Base-by-base conservation (phyloP, 225 moss, liverwort and hornwort species). In the Thuidium tamariscinum region DNA sequence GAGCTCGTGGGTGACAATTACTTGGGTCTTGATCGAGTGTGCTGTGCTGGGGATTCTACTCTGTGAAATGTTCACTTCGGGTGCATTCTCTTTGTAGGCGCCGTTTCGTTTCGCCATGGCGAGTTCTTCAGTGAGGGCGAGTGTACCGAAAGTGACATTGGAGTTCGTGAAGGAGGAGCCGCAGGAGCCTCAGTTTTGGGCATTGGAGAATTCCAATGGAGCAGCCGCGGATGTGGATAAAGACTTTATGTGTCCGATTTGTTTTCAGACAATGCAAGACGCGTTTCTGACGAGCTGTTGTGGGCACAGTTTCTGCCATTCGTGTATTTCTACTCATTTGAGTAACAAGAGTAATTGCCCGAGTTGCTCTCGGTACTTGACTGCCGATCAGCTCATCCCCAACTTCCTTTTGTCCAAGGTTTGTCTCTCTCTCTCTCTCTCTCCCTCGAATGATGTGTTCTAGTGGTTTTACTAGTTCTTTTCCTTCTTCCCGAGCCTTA, bases 371-470 rank as follows among this genome's bases (percentile, higher is more conserved):
- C 92, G 89, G n/a, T 96, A 95, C 10, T 81, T 98, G 49, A 95
- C 94, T 7, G 91, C 91, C 4, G 92, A 84, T 66, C 95, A 95
- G 84, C 90, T 96, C 56, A 95, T 96, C 46, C 98, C 98, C 44
- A 98, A 98, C 92, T 94, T 96, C 62, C 95, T 96, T 3, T 79
- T 98, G 32, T 96, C 93, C 23, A 98, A 95, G 96, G 97, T 98
- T 72, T 65, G 93, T n/a, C 22, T 60, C 73, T 30, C 29, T 57
- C 26, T n/a, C 22, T 60, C 73, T 30, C 29, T 6, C 34, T 51
- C 34, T n/a, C 52, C 49, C 21, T 51, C 25, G n/a, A 49, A 51
- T 81, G 22, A n/a, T 27, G 81, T 27, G 27, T 25, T 51, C 25
- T n/a, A 48, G n/a, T 34, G 25, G n/a, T 64, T 51, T 51, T 3